Evolutionary conservation across 2,329 filamentous ascomycete genomes (phyloP).

Genomic region (Cladosporium sp.): DNA sequence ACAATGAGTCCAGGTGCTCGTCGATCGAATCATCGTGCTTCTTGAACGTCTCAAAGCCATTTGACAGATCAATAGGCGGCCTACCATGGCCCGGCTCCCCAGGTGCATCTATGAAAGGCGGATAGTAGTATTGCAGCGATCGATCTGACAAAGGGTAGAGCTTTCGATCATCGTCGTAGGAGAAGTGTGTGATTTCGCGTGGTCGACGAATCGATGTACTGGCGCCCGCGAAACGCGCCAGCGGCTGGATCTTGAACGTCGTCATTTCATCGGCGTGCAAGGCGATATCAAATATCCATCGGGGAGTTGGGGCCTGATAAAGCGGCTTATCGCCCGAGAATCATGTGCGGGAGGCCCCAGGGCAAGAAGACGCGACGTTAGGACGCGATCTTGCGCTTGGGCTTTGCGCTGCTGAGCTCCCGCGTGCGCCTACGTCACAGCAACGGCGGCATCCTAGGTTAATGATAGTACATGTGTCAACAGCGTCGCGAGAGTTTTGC

Average conservation of each 20-base stretch:
- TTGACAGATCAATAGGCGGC: conserved; percentile 63
- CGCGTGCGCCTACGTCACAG: too few relatives aligned
- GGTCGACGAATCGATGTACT: conserved; percentile 69
- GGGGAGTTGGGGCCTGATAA: too few relatives aligned
- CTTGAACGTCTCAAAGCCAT: conserved; percentile 74
- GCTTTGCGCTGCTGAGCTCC: too few relatives aligned
- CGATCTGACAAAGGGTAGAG: conserved; percentile 66
- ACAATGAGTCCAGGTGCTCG: conserved; percentile 77
- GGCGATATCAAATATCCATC: too few relatives aligned
- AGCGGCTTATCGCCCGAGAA: too few relatives aligned
- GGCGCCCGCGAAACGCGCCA: conserved; percentile 59
- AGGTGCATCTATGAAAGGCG: conserved; percentile 40
- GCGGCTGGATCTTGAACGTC: conserved; percentile 61
- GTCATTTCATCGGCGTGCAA: not conserved
- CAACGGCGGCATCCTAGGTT: too few relatives aligned
- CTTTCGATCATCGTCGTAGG: conserved; percentile 76
- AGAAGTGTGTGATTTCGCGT: conserved; percentile 87
- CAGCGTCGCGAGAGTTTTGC: too few relatives aligned
- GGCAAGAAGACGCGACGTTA: too few relatives aligned
- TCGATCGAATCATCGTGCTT: conserved; percentile 77
- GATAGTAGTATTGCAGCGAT: conserved; percentile 83
- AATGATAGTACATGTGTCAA: too few relatives aligned
- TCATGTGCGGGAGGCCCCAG: too few relatives aligned
- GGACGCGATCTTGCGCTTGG: too few relatives aligned
- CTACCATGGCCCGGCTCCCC: conserved; percentile 28